Evolutionary conservation across 306 rosid species (phyloP).

Genomic region (Inga leiocalycina): DNA sequence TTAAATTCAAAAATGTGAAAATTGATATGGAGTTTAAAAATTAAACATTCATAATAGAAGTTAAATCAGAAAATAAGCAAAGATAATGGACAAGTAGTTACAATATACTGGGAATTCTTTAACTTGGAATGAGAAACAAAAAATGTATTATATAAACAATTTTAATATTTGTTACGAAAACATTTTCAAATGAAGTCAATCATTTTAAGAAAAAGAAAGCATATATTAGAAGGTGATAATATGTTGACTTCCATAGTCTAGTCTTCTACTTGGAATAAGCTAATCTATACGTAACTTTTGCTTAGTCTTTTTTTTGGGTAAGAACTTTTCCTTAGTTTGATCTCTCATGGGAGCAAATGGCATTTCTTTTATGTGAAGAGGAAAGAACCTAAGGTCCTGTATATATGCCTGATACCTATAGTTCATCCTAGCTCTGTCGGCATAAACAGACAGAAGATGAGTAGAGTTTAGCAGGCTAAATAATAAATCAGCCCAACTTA

Average conservation of each 20-base stretch:
- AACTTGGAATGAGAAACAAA: no score
- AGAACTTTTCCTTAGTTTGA: not conserved
- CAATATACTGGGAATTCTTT: no score
- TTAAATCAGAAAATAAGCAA: no score
- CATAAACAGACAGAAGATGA: constrained; percentile 1
- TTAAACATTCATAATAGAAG: no score
- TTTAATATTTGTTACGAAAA: no score
- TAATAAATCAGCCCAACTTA: not conserved
- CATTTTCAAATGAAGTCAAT: no score
- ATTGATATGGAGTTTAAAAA: no score
- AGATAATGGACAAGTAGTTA: no score
- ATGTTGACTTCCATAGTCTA: constrained; percentile 1
- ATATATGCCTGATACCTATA: not conserved
- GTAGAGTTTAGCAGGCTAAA: not conserved
- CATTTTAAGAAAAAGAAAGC: not conserved
- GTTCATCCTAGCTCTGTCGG: not conserved
- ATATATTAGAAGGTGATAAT: not conserved
- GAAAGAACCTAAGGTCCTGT: not conserved
- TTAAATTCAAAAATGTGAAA: no score
- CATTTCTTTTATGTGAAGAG: not conserved
- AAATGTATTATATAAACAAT: no score
- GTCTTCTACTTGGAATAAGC: not conserved
- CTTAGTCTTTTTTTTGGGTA: no score
- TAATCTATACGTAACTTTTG: not conserved
- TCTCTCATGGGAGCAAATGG: not conserved